phyloP scores from a whole-genome alignment of 768 basidiomycete species.

The Paxillus rubicundulus region DNA sequence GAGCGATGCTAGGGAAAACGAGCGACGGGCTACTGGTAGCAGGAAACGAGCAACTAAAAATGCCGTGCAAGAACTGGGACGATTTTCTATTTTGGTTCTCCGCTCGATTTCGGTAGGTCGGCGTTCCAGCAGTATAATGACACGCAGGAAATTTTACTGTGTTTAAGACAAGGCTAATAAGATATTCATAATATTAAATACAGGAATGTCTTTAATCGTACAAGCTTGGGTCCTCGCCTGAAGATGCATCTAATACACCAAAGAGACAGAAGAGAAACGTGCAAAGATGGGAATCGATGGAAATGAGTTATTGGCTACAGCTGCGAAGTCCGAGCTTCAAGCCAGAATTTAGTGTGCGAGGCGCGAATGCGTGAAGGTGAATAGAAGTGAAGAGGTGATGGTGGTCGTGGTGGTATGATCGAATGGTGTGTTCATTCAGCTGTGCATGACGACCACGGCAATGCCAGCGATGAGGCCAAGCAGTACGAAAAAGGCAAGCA shows the following conservation, averaged over 20 bases:
- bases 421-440: neutral
- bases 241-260: slow-evolving; percentile 1
- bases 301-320: neutral
- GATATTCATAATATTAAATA: slow-evolving; percentile 9
- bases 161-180: neutral
- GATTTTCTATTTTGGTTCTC: slow-evolving; percentile 23
- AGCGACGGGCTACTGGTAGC: slow-evolving; percentile 17
- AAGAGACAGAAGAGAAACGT: neutral
- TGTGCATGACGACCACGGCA: neutral
- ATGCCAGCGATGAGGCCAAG: neutral
- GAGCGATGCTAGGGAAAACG: slow-evolving; percentile 20
- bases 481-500: slow-evolving; percentile 1
- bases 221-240: neutral
- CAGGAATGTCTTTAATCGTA: slow-evolving; percentile 3
- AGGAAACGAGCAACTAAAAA: slow-evolving; percentile 10
- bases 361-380: neutral
- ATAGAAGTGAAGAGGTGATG: too few relatives aligned
- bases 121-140: too few relatives aligned
- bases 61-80: neutral
- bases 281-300: neutral
- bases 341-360: neutral
- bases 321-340: neutral
- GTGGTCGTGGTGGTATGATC: too few relatives aligned
- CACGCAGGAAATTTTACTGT: neutral
- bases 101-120: slow-evolving; percentile 6